Evolutionary conservation across 495 filamentous ascomycete genomes (phyloP), one percentile per base, ranked within the genome.

Genomic region (Penicillium waksmanii): DNA sequence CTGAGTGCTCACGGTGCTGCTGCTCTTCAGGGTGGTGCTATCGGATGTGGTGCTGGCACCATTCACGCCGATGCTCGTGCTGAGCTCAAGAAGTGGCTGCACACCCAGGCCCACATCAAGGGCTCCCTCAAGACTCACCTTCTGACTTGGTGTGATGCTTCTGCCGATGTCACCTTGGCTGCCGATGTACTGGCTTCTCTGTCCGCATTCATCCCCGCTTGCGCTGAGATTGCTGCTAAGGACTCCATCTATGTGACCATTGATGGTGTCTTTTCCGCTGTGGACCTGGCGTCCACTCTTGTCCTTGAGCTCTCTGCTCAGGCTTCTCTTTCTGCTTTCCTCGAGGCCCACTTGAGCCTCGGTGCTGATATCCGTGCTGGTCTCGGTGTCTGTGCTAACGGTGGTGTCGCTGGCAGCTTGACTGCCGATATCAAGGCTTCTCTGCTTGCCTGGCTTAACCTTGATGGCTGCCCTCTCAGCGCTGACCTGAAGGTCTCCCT

Each of bases 1-100:
- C 64, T 80, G 55, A 70, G 61, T 52, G 69, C 71, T n/a, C 56
- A 69, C 55, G 76, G 65, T 62, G 76, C 76, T 46, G 77, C 75
- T 15, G 77, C 76, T 46, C 69, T 79, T 7, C 58, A 71, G 50
- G 73, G 72, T 61, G 68, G 71, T 72, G 73, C 72, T 57, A 54
- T 79, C 51, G 77, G 77, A 66, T 73, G 71, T 64, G 69, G 63
- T 60, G 65, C 72, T 40, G 67, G 65, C 46, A 51, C 49, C n/a
- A 67, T 79, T 42, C 58, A 73, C 43, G 53, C 59, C 56, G 31
- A 53, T 51, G 73, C 72, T 11, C 75, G 73, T 53, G 57, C 49
- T 18, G 66, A 75, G 35, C 62, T 80, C 19, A 70, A 64, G 52
- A 19, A 54, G n/a, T 80, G 75, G 75, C 56, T 80, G 61, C 48